A percentile compares a stretch with the other conserved stretches of the same genome.
Evolutionary conservation across 1,284 basidiomycete genomes (phyloP).

Genomic region (Trichosporon sp.): DNA sequence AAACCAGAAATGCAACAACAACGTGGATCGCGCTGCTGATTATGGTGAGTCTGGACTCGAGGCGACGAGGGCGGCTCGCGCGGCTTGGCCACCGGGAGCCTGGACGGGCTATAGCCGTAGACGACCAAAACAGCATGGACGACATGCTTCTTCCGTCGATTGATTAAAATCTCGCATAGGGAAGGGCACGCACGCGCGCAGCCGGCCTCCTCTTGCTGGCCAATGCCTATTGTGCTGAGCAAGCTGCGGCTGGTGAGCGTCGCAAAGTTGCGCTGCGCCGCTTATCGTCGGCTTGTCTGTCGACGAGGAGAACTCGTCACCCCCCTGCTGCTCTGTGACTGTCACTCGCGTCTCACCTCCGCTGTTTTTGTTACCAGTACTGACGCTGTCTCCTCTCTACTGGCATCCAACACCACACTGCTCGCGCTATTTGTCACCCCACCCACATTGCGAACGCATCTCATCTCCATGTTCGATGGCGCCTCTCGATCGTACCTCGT

Average conservation of each 20-base stretch:
- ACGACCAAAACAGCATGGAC: background rate
- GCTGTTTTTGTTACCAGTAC: background rate
- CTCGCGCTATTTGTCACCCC: background rate
- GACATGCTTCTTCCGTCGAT: conserved; percentile 6
- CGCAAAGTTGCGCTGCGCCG: background rate
- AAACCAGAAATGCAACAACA: conserved; percentile 46
- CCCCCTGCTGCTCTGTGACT: background rate
- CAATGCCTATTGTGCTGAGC: conserved; percentile 3
- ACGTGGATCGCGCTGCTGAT: conserved; percentile 49
- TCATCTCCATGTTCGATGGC: conserved; percentile 39
- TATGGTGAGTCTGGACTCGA: conserved; percentile 46
- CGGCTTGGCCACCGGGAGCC: background rate
- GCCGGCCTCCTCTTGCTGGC: background rate
- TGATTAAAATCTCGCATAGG: background rate
- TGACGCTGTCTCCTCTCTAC: conserved; percentile 9
- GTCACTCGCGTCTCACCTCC: background rate
- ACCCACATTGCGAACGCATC: background rate
- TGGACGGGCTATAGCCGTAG: background rate
- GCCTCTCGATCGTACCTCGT: conserved; percentile 50
- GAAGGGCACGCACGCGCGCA: background rate
- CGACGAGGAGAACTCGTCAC: background rate
- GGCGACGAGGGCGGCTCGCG: background rate
- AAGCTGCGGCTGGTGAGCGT: background rate
- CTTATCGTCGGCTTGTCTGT: background rate
- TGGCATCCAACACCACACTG: background rate